Conservation (phyloP, 2,329 filamentous ascomycete genomes). For the Drechslerella stenobrocha region DNA sequence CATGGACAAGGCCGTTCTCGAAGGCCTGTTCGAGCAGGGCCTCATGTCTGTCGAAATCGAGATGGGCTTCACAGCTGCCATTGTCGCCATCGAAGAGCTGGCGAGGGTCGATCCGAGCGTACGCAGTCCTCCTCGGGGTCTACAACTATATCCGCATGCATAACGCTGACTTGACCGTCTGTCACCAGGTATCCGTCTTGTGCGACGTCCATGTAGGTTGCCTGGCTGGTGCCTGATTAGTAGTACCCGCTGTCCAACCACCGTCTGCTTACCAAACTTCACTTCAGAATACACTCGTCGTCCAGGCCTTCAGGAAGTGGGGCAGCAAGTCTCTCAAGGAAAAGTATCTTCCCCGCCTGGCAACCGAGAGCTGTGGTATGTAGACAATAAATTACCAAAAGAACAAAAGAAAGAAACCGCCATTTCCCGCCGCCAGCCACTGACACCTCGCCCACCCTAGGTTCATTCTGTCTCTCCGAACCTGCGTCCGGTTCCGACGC, state of each 20-base stretch:
- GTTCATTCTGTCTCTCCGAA: conserved; percentile 87
- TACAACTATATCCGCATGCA: neutral
- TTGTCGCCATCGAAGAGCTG: conserved; percentile 95
- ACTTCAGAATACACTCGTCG: conserved; percentile 79
- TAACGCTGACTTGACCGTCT: conserved; percentile 6
- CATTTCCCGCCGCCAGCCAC: too few relatives aligned
- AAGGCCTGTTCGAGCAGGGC: conserved; percentile 95
- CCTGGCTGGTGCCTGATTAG: too few relatives aligned
- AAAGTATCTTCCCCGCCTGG: conserved; percentile 84
- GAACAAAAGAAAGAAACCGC: too few relatives aligned
- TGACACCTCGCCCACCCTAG: conserved; percentile 1
- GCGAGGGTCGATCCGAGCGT: conserved; percentile 92
- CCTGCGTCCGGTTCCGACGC: conserved; percentile 92
- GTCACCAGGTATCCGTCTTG: conserved; percentile 64
- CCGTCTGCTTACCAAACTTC: conserved; percentile 3
- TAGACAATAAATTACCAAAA: too few relatives aligned
- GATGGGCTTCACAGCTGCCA: conserved; percentile 98
- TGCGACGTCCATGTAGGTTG: conserved; percentile 75
- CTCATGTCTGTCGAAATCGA: conserved; percentile 97
- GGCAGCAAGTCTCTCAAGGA: conserved; percentile 76
- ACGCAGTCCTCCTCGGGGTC: conserved; percentile 57
- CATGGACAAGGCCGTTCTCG: conserved; percentile 86
- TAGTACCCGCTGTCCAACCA: too few relatives aligned
- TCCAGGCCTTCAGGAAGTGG: conserved; percentile 86
- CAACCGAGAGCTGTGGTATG: conserved; percentile 77